These are phyloP conservation scores for Mycena rebaudengoi DNA, from an alignment of 768 basidiomycete genomes.

Conservation along the genomic window DNA sequence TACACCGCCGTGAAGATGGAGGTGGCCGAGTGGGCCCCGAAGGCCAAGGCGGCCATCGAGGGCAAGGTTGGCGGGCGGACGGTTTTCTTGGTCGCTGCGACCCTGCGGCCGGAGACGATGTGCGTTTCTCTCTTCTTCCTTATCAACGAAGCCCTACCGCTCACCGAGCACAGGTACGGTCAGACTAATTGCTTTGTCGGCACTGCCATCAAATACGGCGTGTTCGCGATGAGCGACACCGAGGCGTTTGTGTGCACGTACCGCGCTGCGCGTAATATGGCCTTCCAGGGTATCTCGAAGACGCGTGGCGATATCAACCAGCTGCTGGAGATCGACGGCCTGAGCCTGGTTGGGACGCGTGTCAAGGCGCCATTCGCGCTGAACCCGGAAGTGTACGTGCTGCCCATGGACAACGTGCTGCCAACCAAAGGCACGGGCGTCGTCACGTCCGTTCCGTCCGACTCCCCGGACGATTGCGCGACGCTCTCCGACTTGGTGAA, in stretches of 20 bases:
- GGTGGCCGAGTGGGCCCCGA: conserved; percentile 84
- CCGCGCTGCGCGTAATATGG: conserved; percentile 96
- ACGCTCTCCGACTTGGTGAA: conserved; percentile 92
- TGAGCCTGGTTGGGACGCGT: conserved; percentile 85
- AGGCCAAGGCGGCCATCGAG: conserved; percentile 69
- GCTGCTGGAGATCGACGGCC: conserved; percentile 80
- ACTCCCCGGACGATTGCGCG: conserved; percentile 96
- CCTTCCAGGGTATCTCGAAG: conserved; percentile 88
- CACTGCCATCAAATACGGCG: conserved; percentile 87
- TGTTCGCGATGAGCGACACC: conserved; percentile 87
- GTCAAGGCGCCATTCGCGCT: conserved; percentile 88
- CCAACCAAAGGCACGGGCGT: conserved; percentile 99
- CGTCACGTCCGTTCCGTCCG: conserved; percentile 97
- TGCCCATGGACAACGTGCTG: conserved; percentile 99
- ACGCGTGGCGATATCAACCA: conserved; percentile 77
- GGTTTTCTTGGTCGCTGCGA: conserved; percentile 94
- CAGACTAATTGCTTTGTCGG: conserved; percentile 99
- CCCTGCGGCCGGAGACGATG: conserved; percentile 97
- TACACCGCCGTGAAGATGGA: conserved; percentile 96
- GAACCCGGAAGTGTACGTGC: conserved; percentile 88
- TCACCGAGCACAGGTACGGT: conserved; percentile 75
- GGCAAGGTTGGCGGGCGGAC: conserved; percentile 79
- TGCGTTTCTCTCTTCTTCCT: conserved; percentile 43
- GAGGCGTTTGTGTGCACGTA: conserved; percentile 91
- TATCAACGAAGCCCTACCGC: no score